Evolutionary conservation across 257 asterid genomes (phyloP), one percentile per base, ranked within the genome.

Genomic region (Nicotiana paniculata): DNA sequence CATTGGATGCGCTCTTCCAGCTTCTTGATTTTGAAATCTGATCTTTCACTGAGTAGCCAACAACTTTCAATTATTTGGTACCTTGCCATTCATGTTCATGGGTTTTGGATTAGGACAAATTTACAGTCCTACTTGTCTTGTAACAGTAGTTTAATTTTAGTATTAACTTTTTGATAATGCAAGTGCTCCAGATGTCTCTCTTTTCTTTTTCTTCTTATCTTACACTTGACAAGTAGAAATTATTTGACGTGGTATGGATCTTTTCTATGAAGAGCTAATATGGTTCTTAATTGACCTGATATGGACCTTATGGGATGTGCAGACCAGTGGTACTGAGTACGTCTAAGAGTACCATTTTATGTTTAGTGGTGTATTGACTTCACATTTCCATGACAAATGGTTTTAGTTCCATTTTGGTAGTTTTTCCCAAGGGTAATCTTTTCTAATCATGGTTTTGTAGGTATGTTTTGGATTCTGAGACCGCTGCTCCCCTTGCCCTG

Each of bases 401-500:
- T 48, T 74, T 48, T 66, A 51, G 64, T 64, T 48, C 28, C 32
- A 18, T 81, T 66, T 81, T 80, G 54, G 59, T 79, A 26, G 48
- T 65, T 63, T 55, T 48, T 18, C 51, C 32, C 59, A 37, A 43
- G 79, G 62, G 77, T 15, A 81, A 43, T 80, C 57, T 21, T 53
- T 43, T 70, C 77, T 90, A 59, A 66, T 81, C 81, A 32, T 87
- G 74, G 86, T 85, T 43, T 83, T 88, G 91, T 88, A 96, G 99
- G 99, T 96, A 96, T 83, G 97, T 94, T 85, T 88, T 90, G 91
- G 99, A 94, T 90, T 85, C 98, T 80, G 88, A 89, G 85, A 93
- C 93, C 82, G 99, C 99, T 87, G 98, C 93, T 82, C 97, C 98
- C 59, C 97, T 96, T 82, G 85, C 99, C 83, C 88, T 96, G 84